Percentiles rank a stretch among this genome's conserved stretches.
Evolutionary conservation across 2,329 filamentous ascomycete genomes (phyloP).

Genomic region (Calonectria hongkongensis): DNA sequence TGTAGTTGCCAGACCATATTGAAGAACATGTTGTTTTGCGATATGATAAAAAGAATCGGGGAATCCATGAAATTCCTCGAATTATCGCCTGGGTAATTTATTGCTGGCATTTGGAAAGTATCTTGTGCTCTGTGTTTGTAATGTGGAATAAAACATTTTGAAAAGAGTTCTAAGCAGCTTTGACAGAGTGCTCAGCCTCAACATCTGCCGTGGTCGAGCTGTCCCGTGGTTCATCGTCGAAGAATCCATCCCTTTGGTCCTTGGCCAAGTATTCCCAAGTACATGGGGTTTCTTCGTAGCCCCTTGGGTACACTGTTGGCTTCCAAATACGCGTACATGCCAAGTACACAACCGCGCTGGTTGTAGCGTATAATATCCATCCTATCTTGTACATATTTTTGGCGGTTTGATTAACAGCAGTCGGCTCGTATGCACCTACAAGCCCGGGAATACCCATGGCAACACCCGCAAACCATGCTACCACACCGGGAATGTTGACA

Average conservation of each 20-base stretch:
- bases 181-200: not conserved
- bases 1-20: too few relatives aligned
- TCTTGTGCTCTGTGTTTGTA: too few relatives aligned
- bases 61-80: too few relatives aligned
- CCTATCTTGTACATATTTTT: slow-evolving; percentile 20
- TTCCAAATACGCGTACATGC: not conserved
- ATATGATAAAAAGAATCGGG: not conserved
- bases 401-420: slow-evolving; percentile 1
- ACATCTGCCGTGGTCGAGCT: too few relatives aligned
- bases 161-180: not conserved
- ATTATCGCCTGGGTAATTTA: too few relatives aligned
- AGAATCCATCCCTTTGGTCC: not conserved
- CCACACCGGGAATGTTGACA: slow-evolving; percentile 1
- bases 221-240: not conserved
- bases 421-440: not conserved
- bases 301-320: not conserved
- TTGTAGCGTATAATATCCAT: not conserved
- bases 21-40: too few relatives aligned
- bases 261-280: not conserved
- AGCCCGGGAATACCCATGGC: slow-evolving; percentile 5
- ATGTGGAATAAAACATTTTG: too few relatives aligned
- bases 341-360: not conserved
- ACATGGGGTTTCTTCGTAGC: not conserved
- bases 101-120: too few relatives aligned
- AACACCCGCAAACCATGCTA: slow-evolving; percentile 1